Conservation (phyloP, 257 asterid species). For the Solanum habrochaites region DNA sequence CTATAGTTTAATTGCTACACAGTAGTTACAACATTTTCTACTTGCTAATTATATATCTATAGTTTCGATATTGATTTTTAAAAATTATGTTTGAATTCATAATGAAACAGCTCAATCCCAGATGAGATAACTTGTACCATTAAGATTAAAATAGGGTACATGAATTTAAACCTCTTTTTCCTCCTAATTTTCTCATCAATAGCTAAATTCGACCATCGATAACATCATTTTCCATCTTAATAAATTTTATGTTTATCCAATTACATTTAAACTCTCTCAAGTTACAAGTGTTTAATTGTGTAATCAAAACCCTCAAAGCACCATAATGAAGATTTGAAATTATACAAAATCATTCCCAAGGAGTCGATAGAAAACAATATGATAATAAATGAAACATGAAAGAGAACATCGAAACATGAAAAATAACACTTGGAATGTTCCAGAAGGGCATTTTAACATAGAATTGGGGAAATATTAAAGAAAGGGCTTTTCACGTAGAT, state of each 20-base stretch:
- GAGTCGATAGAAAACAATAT: too few relatives aligned
- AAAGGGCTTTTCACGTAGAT: too few relatives aligned
- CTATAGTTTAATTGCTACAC: neutral
- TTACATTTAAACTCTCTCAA: neutral
- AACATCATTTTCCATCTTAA: neutral
- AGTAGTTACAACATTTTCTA: neutral
- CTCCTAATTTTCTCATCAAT: neutral
- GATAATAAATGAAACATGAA: too few relatives aligned
- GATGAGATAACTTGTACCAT: neutral
- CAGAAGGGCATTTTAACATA: too few relatives aligned
- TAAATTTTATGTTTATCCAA: neutral
- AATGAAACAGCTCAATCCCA: neutral
- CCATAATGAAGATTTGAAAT: neutral
- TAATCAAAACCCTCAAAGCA: neutral
- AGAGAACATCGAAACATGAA: too few relatives aligned
- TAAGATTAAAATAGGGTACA: neutral
- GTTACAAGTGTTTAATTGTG: neutral
- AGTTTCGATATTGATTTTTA: neutral
- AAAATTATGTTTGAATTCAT: neutral
- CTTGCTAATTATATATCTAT: neutral
- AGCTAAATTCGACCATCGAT: neutral
- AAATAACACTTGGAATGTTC: too few relatives aligned
- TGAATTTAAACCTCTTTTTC: too few relatives aligned
- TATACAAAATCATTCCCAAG: neutral
- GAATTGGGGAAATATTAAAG: too few relatives aligned